phyloP scores from a whole-genome alignment of 257 asterid genomes.

The Solanum tacnaense region DNA sequence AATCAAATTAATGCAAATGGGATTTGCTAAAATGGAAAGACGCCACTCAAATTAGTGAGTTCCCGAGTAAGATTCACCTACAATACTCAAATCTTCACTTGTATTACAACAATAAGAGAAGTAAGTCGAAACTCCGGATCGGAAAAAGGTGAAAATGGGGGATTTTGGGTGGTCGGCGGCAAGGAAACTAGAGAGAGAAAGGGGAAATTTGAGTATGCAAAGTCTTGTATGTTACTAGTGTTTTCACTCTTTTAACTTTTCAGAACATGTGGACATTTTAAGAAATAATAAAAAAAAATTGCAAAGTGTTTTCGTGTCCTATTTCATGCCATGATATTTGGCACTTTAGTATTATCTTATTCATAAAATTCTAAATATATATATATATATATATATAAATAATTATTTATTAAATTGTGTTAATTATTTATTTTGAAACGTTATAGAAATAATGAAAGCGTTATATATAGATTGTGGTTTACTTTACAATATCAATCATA shows the following conservation, averaged over 20 bases:
- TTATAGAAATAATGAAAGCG: background rate
- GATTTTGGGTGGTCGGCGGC: background rate
- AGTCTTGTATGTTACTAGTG: background rate
- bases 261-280: background rate
- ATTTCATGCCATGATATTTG: background rate
- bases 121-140: background rate
- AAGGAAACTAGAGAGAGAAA: background rate
- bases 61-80: background rate
- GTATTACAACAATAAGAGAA: background rate
- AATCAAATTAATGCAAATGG: background rate
- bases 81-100: background rate
- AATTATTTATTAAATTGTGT: background rate
- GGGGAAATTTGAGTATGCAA: background rate
- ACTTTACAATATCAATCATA: background rate
- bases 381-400: too few relatives aligned
- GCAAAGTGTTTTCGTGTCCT: background rate
- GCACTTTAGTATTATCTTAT: background rate
- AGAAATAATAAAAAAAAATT: background rate
- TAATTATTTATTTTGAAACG: background rate
- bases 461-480: background rate
- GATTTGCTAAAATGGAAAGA: background rate
- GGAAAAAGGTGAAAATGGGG: background rate
- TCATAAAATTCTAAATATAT: background rate
- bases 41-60: background rate
- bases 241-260: background rate